Conservation (phyloP, 306 rosid species). For the Gastrolobium bilobum region DNA sequence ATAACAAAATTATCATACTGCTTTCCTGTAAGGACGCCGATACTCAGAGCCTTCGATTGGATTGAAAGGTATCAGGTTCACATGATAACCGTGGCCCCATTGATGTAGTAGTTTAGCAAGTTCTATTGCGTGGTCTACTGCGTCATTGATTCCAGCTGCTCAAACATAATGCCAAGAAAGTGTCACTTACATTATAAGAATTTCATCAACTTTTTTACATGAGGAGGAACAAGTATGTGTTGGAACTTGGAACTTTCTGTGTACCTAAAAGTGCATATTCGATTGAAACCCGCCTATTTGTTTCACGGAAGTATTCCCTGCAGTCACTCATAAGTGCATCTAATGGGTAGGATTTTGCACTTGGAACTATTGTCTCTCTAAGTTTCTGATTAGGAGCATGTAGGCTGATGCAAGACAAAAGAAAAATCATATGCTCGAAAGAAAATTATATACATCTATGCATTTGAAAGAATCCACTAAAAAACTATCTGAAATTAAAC, state of each 20-base stretch:
- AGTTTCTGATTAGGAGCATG: conserved; percentile 99
- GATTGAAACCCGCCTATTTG: conserved; percentile 86
- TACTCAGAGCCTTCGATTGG: conserved; percentile 95
- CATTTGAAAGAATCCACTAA: conserved; percentile 34
- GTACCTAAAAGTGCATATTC: conserved; percentile 98
- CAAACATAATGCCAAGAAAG: conserved; percentile 50
- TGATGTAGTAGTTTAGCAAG: conserved; percentile 81
- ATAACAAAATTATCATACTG: conserved; percentile 59
- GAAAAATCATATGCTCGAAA: conserved; percentile 34
- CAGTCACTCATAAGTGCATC: conserved; percentile 90
- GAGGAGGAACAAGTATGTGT: not conserved
- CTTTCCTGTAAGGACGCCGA: conserved; percentile 83
- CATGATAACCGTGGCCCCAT: conserved; percentile 79
- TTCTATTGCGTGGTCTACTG: conserved; percentile 80
- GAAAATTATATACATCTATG: not conserved
- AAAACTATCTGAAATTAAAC: conserved; percentile 15
- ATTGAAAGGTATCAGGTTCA: conserved; percentile 95
- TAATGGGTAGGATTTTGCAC: conserved; percentile 94
- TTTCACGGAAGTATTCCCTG: conserved; percentile 75
- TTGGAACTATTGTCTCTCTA: conserved; percentile 92
- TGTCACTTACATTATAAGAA: conserved; percentile 28
- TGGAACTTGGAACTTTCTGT: conserved; percentile 32
- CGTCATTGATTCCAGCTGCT: conserved; percentile 95
- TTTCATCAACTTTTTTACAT: conserved; percentile 34
- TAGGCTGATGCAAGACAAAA: conserved; percentile 65